Evolutionary conservation across 345 rosid genomes (phyloP).

Genomic region (Garcia nutans): DNA sequence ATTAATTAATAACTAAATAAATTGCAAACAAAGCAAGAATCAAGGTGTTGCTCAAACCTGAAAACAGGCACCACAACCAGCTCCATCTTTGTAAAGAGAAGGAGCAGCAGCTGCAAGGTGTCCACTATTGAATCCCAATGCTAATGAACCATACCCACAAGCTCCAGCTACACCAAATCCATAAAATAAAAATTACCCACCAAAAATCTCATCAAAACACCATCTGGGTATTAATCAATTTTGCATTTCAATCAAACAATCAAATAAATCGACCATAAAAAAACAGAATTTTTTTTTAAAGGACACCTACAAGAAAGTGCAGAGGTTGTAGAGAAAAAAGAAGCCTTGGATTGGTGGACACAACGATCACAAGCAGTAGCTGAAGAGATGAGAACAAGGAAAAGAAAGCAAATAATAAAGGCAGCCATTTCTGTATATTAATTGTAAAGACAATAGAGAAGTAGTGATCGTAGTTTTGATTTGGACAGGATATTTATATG

Average conservation of each 20-base stretch:
- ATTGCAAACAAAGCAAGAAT: neutral
- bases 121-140: constrained; percentile 60
- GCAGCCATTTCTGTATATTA: constrained; percentile 34
- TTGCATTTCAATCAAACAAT: constrained; percentile 9
- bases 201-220: constrained; percentile 17
- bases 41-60: constrained; percentile 38
- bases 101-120: constrained; percentile 68
- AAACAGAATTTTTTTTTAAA: neutral
- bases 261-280: neutral
- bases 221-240: constrained; percentile 27
- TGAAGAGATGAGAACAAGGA: constrained; percentile 41
- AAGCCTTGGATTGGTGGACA: constrained; percentile 61
- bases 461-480: constrained; percentile 1
- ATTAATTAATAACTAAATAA: neutral
- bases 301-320: constrained; percentile 57
- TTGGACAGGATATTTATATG: constrained; percentile 1
- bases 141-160: constrained; percentile 80
- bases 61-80: constrained; percentile 89
- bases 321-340: constrained; percentile 65
- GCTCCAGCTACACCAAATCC: constrained; percentile 69
- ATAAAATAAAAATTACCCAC: constrained; percentile 29
- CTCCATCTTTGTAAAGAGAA: constrained; percentile 79
- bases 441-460: neutral
- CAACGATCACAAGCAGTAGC: constrained; percentile 86
- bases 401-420: constrained; percentile 33